Conservation (phyloP, 2,329 filamentous ascomycete genomes). For the Aureobasidium sp. region DNA sequence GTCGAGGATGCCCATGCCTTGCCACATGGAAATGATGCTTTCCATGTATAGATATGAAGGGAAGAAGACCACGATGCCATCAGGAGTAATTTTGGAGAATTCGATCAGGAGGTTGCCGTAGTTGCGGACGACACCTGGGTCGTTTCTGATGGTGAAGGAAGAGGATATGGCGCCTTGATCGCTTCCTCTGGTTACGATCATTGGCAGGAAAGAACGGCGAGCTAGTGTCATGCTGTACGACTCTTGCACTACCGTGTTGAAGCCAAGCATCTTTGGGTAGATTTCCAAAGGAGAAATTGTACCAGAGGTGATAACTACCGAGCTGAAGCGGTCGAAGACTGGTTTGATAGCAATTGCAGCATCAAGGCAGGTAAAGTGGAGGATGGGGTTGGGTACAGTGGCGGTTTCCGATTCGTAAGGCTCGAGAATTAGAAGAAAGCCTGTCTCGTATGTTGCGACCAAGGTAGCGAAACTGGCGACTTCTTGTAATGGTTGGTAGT, state of each 20-base stretch:
- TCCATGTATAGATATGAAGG: conserved; percentile 99
- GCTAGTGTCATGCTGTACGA: conserved; percentile 97
- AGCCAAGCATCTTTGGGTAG: conserved; percentile 98
- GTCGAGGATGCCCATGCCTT: conserved; percentile 95
- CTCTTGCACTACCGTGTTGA: conserved; percentile 86
- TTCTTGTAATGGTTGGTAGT: conserved; percentile 93
- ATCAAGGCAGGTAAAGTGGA: conserved; percentile 94
- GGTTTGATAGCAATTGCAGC: conserved; percentile 97
- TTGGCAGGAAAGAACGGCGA: conserved; percentile 87
- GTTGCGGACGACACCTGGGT: conserved; percentile 93
- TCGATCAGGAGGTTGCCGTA: conserved; percentile 91
- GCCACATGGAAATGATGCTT: conserved; percentile 98
- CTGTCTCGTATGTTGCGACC: conserved; percentile 93
- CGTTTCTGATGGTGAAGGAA: conserved; percentile 90
- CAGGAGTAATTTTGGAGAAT: conserved; percentile 91
- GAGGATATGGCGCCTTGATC: conserved; percentile 92
- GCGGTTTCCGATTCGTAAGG: conserved; percentile 94
- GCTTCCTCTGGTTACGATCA: conserved; percentile 93
- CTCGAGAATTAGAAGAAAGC: conserved; percentile 92
- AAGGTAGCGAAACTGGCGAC: conserved; percentile 96
- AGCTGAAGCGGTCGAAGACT: conserved; percentile 94
- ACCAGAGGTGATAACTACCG: conserved; percentile 96
- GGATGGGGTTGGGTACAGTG: conserved; percentile 90
- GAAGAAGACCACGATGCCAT: conserved; percentile 98
- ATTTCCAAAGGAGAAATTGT: conserved; percentile 96